Evolutionary conservation across 2,329 filamentous ascomycete genomes (phyloP).

Genomic region (Aspergillus awamori): DNA sequence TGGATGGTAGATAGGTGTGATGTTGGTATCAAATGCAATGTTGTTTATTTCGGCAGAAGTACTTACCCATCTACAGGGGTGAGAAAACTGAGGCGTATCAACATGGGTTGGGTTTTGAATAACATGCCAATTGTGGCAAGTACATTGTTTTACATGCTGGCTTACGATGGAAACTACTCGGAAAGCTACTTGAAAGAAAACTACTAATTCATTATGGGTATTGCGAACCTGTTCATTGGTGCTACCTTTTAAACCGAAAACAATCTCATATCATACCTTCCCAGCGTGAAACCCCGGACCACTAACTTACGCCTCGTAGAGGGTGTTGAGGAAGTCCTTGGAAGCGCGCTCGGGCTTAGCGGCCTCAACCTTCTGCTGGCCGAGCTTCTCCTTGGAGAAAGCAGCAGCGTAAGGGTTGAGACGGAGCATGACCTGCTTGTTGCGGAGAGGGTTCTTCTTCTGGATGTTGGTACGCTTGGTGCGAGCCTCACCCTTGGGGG

Average conservation of each 20-base stretch:
- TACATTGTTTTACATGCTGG: too few relatives aligned
- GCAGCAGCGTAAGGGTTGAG: conserved; percentile 97
- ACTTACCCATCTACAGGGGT: too few relatives aligned
- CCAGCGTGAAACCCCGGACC: conserved; percentile 20
- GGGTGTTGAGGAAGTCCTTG: conserved; percentile 56
- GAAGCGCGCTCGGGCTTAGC: conserved; percentile 63
- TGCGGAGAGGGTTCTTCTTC: conserved; percentile 99
- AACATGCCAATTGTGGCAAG: too few relatives aligned
- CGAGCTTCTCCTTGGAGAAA: conserved; percentile 84
- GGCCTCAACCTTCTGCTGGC: conserved; percentile 66
- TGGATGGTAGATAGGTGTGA: too few relatives aligned
- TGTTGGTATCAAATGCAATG: too few relatives aligned
- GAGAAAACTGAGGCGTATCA: too few relatives aligned
- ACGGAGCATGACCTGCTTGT: conserved; percentile 98
- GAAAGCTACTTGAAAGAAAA: neutral
- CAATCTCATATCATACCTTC: conserved; percentile 25
- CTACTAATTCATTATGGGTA: conserved; percentile 1
- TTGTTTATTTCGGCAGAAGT: too few relatives aligned
- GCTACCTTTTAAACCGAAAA: conserved; percentile 28
- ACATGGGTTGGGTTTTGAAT: too few relatives aligned
- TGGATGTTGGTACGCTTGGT: conserved; percentile 90
- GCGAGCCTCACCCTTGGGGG: conserved; percentile 83
- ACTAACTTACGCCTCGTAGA: conserved; percentile 54
- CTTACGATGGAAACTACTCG: neutral
- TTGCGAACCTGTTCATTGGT: conserved; percentile 22